Conservation (phyloP, 139 green algal genomes). For the Chlamydomonas sp. region DNA sequence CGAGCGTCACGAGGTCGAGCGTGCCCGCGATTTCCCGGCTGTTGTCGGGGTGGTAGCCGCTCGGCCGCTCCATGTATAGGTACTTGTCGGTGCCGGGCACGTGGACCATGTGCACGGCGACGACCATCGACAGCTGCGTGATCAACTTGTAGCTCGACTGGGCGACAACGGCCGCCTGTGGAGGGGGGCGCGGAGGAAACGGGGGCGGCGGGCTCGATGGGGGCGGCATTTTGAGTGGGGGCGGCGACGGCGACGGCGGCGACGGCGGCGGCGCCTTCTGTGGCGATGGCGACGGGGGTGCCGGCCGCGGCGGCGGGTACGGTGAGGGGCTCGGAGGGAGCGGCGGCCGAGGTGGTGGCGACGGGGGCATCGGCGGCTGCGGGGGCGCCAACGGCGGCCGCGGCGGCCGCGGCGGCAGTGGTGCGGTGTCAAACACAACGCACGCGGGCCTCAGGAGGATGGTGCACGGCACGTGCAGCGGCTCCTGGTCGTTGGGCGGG, state of each 20-base stretch:
- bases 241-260: too few species aligned
- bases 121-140: slow-evolving; percentile 13
- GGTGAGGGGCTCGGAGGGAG: background rate
- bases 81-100: slow-evolving; percentile 23
- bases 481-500: too few species aligned
- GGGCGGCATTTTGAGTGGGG: too few species aligned
- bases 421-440: too few species aligned
- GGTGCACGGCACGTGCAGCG: too few species aligned
- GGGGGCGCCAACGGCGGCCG: too few species aligned
- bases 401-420: too few species aligned
- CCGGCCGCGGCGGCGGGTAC: too few species aligned
- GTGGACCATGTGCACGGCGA: slow-evolving; percentile 34
- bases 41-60: slow-evolving; percentile 33
- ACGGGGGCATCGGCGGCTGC: too few species aligned
- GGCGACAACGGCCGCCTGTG: background rate
- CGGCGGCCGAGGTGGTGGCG: background rate
- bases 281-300: background rate
- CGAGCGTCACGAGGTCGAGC: background rate
- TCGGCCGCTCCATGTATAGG: slow-evolving; percentile 37
- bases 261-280: too few species aligned
- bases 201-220: background rate
- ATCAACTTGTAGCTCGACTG: slow-evolving; percentile 10
- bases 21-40: slow-evolving; percentile 23
- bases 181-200: background rate
- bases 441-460: too few species aligned